phyloP scores from a whole-genome alignment of 139 green algal genomes.

The Coelastrella sp. region DNA sequence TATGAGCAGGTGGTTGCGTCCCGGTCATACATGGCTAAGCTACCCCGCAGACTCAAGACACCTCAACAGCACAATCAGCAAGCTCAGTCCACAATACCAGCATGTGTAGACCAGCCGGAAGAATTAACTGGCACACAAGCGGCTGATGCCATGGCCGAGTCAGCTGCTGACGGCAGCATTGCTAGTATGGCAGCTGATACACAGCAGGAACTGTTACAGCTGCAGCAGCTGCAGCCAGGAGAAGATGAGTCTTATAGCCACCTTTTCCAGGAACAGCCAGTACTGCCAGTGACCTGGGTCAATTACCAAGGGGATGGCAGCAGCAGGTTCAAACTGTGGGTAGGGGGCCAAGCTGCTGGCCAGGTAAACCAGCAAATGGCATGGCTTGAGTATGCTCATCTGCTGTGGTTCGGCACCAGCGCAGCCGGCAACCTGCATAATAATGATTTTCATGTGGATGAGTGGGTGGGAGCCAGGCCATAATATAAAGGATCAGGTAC shows the following conservation, averaged over 20 bases:
- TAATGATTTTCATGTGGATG: too few relatives aligned
- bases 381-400: too few relatives aligned
- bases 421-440: neutral
- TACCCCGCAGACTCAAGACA: neutral
- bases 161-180: neutral
- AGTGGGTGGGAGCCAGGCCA: too few relatives aligned
- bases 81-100: neutral
- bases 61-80: neutral
- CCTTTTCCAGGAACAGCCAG: neutral
- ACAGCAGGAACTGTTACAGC: neutral
- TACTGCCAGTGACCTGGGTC: constrained; percentile 19
- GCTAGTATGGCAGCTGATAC: neutral
- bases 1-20: neutral
- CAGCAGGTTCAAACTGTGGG: constrained; percentile 6
- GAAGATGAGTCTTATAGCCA: neutral
- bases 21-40: constrained; percentile 7
- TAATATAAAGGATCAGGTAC: too few relatives aligned
- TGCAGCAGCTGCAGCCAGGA: constrained; percentile 16
- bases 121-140: neutral
- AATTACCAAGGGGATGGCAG: neutral
- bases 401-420: neutral
- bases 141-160: neutral
- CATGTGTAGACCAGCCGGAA: neutral
- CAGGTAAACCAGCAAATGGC: neutral
- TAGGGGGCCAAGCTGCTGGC: constrained; percentile 8